phyloP scores from a whole-genome alignment of 2,329 filamentous ascomycete genomes.

The Cercospora sp. region DNA sequence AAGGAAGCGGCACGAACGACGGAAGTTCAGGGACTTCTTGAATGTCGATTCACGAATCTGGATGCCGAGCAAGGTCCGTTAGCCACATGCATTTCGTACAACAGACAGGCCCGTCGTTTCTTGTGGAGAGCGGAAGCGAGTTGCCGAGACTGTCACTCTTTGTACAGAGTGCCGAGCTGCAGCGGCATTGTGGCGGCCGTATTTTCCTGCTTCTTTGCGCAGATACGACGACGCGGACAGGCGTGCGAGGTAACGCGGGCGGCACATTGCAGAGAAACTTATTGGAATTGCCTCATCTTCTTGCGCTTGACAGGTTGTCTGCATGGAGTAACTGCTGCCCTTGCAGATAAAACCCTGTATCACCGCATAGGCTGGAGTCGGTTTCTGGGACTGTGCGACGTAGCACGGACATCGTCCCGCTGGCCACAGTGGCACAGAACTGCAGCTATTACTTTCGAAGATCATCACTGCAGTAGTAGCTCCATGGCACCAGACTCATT shows the following conservation, averaged over 20 bases:
- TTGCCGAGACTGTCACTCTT: slow-evolving; percentile 19
- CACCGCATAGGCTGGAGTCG: not conserved
- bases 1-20: not conserved
- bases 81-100: slow-evolving; percentile 17
- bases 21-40: slow-evolving; percentile 11
- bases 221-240: not conserved
- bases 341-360: slow-evolving; percentile 7
- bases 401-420: not conserved
- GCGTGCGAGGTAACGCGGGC: slow-evolving; percentile 5
- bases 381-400: slow-evolving; percentile 9
- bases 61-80: slow-evolving; percentile 19
- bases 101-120: slow-evolving; percentile 1
- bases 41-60: slow-evolving; percentile 7
- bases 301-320: slow-evolving; percentile 19
- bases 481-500: not conserved
- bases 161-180: slow-evolving; percentile 12
- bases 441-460: slow-evolving; percentile 8
- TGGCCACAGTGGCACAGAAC: slow-evolving; percentile 5
- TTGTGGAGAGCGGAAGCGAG: slow-evolving; percentile 8
- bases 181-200: slow-evolving; percentile 14
- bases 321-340: slow-evolving; percentile 9
- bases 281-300: slow-evolving; percentile 7
- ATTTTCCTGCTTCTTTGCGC: not conserved
- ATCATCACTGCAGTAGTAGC: slow-evolving; percentile 5
- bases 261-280: slow-evolving; percentile 8